Evolutionary conservation across 1,284 basidiomycete genomes (phyloP).

Genomic region (Irpex sp.): DNA sequence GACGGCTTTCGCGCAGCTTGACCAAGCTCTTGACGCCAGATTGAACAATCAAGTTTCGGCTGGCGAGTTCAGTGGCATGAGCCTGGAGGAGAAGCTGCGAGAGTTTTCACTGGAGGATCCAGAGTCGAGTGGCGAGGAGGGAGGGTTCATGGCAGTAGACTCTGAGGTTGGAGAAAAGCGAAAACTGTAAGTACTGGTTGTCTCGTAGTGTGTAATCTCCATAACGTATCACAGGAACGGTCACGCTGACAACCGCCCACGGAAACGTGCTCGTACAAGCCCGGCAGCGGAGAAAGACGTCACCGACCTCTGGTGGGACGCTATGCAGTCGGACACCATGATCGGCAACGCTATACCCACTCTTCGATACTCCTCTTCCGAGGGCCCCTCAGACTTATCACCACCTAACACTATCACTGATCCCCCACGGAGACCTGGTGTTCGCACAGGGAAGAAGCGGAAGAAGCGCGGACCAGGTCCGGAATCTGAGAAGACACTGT

Average conservation of each 20-base stretch:
- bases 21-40: slow-evolving; percentile 37
- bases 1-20: slow-evolving; percentile 56
- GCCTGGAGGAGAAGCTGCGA: slow-evolving; percentile 34
- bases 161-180: slow-evolving; percentile 55
- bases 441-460: slow-evolving; percentile 31
- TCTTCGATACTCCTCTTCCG: slow-evolving; percentile 44
- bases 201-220: not conserved
- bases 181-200: slow-evolving; percentile 45
- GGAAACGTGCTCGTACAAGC: slow-evolving; percentile 38
- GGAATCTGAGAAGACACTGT: slow-evolving; percentile 40
- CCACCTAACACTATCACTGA: slow-evolving; percentile 25
- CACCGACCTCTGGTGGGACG: slow-evolving; percentile 72
- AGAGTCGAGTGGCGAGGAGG: slow-evolving; percentile 39
- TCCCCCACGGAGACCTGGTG: slow-evolving; percentile 26
- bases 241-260: slow-evolving; percentile 31
- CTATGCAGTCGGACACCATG: slow-evolving; percentile 56
- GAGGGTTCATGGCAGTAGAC: slow-evolving; percentile 34
- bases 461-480: slow-evolving; percentile 14
- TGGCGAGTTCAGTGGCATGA: slow-evolving; percentile 11
- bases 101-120: slow-evolving; percentile 37
- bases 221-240: slow-evolving; percentile 32
- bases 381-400: slow-evolving; percentile 21
- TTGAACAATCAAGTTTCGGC: slow-evolving; percentile 10
- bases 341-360: slow-evolving; percentile 63
- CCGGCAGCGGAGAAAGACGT: slow-evolving; percentile 30